Percentiles rank a stretch among this genome's conserved stretches.
Conservation (phyloP, 805 yeast species). For the Myxozyma melibiosi region DNA sequence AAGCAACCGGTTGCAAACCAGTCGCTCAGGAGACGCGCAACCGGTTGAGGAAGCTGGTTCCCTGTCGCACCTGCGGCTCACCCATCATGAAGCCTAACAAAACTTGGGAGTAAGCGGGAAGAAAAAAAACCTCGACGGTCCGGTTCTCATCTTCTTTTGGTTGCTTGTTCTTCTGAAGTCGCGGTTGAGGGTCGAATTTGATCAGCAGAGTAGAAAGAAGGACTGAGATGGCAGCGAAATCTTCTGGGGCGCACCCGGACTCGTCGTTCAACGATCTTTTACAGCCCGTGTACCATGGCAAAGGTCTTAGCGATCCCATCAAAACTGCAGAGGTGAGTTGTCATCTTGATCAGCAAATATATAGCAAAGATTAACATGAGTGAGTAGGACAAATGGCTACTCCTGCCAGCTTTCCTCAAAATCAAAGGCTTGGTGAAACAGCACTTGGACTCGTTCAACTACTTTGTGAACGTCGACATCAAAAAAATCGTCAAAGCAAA, state of each 20-base stretch:
- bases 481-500: constrained; percentile 92
- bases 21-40: constrained; percentile 7
- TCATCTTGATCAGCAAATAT: not conserved
- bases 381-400: constrained; percentile 87
- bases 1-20: not conserved
- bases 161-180: not conserved
- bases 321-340: constrained; percentile 65
- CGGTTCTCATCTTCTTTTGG: not conserved
- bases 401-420: constrained; percentile 91
- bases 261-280: constrained; percentile 66
- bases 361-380: not conserved
- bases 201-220: not conserved
- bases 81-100: not conserved
- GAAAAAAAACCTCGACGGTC: not conserved
- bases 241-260: constrained; percentile 1
- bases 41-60: not conserved
- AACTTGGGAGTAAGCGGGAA: not conserved
- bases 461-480: constrained; percentile 89
- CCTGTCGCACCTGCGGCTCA: constrained; percentile 16
- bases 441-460: constrained; percentile 97
- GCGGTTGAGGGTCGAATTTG: not conserved
- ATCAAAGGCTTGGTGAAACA: constrained; percentile 97
- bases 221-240: not conserved
- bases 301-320: constrained; percentile 80
- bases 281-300: constrained; percentile 83